Base-by-base conservation (phyloP, 176 grass and related monocot species). In the Paspalum notatum region DNA sequence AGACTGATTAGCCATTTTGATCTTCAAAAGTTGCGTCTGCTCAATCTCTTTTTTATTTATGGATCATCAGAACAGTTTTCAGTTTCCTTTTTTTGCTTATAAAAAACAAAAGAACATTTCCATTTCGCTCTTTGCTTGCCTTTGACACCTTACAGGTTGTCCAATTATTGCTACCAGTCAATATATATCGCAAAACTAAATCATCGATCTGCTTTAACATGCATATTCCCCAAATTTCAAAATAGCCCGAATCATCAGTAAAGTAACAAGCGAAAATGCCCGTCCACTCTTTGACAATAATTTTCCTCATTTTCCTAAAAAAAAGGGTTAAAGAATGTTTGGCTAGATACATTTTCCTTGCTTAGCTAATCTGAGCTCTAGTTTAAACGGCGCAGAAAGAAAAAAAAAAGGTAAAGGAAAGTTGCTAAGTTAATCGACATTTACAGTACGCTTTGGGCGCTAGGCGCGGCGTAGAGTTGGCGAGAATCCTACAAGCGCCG, bases 401-500 rank as follows among this genome's bases (percentile, higher is more conserved):
- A 75, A 57, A 46, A 12, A 27, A 12, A 18, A 14, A 21, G 15
- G 24, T 0, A 3, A 0, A 5, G 3, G 48, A 40, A 40, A 41
- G 12, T 58, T 1, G 24, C 22, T n/a, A 22, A 16, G 2, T 32
- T 32, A 32, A 72, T 27, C 7, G 12, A 17, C 17, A 25, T 14
- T 14, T 12, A 14, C 58, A 22, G 4, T 11, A 5, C 58, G n/a
- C 25, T 49, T 65, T 72, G 79, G 46, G 47, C 32, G 25, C 17
- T 59, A 72, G 27, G 68, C 51, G 32, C 37, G 54, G 8, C 51
- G 10, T 69, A 62, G 77, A 57, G 82, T 70, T 63, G 77, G 76
- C 70, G 53, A 55, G 62, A 81, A 84, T 89, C 81, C 76, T 75
- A 79, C 80, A 46, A 83, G 16, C 26, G 58, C 74, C 7, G 41